Evolutionary conservation across 805 yeast species (phyloP), one percentile per base, ranked within the genome.

Genomic region (Suhomyces pyralidae): DNA sequence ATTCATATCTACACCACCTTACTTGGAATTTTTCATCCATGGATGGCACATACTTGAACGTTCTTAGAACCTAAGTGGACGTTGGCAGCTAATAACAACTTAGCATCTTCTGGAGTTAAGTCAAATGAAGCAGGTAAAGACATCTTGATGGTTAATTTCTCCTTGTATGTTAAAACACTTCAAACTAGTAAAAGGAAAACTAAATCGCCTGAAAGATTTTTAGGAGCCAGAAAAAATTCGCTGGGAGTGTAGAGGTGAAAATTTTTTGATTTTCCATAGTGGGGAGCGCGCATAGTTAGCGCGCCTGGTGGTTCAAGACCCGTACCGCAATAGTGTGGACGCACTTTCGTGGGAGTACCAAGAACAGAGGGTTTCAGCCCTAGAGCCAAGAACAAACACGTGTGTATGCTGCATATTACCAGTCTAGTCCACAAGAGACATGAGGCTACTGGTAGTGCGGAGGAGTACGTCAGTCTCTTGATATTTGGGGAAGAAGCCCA

Each of bases 11-110:
- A 38, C 42, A 38, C 24, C 42, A 38, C 22, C 42, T 36, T 36
- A 36, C 40, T 38, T 38, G 42, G 17, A 17, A 42, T 42, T 42
- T 42, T 42, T 42, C 45, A 42, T 42, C 45, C 42, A 38, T 38
- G 15, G 26, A 48, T 24, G 24, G 48, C 69, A 84, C 92, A 81
- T 86, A 88, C 96, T 84, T 92, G 97, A 79, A 93, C 96, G 90
- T 94, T 94, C 90, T 94, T 94, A 78, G 98, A 86, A 81, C 99
- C 99, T 79, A 94, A 88, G 85, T 94, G 99, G 73, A 86, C 90
- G 90, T 93, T 93, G 79, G 99, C 99, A 79, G 99, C 98, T 83
- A 94, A 87, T 81, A 94, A 85, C 78, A 93, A 89, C 85, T 94
- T 94, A 82, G 96, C 96, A 82, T 92, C 97, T 83, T 90, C 97